Evolutionary conservation across 2,329 filamentous ascomycete species (phyloP).

Genomic region (Periglandula ipomoeae): DNA sequence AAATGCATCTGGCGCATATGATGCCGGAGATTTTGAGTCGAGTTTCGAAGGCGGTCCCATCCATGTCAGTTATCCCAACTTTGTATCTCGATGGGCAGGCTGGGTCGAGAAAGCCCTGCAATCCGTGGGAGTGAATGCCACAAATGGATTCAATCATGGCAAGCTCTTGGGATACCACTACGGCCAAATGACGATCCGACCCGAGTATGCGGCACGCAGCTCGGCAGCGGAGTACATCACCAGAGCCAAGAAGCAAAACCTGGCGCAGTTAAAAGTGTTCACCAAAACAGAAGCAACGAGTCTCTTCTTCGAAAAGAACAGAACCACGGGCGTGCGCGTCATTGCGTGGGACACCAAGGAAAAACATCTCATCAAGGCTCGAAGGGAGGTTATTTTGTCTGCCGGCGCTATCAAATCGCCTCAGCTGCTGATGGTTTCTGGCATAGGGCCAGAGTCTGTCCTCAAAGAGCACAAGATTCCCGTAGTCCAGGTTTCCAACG

Average conservation of each 20-base stretch:
- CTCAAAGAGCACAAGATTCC: background rate
- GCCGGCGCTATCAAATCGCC: background rate
- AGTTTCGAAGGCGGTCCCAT: background rate
- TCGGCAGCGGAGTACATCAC: background rate
- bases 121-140: background rate
- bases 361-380: background rate
- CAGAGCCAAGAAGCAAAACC: background rate
- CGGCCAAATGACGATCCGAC: background rate
- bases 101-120: background rate
- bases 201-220: background rate
- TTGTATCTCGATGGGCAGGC: background rate
- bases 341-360: background rate
- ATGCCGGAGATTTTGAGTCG: background rate
- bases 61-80: background rate
- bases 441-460: background rate
- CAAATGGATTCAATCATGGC: background rate
- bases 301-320: background rate
- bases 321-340: background rate
- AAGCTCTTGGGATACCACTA: background rate
- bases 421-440: background rate
- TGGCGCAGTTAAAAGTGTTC: background rate
- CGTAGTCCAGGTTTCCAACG: background rate
- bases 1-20: background rate
- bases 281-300: background rate
- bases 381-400: background rate